phyloP scores from a whole-genome alignment of 2,329 filamentous ascomycete species.

The Xylaria polymorpha region DNA sequence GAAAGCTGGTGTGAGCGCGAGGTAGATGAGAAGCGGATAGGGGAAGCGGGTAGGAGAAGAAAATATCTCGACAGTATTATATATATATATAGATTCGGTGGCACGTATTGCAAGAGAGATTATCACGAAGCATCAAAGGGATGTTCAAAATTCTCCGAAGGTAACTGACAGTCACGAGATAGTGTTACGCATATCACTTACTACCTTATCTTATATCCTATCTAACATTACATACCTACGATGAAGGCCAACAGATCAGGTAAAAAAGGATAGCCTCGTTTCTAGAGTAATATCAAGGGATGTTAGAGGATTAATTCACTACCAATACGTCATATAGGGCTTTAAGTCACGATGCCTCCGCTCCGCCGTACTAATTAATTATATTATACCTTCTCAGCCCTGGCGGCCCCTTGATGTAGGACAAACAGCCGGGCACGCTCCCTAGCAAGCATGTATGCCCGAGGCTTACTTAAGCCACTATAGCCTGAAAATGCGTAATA shows the following conservation, averaged over 20 bases:
- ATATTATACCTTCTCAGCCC: background rate
- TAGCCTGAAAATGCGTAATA: background rate
- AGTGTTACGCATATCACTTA: conserved; percentile 1
- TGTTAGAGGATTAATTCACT: background rate
- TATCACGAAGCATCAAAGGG: conserved; percentile 3
- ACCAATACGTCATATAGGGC: background rate
- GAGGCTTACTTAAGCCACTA: background rate
- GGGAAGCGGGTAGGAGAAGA: background rate
- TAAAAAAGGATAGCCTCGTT: conserved; percentile 1
- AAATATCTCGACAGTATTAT: background rate
- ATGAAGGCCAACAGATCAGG: background rate
- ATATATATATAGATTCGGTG: background rate
- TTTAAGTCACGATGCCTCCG: background rate
- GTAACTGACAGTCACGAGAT: conserved; percentile 8
- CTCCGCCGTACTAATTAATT: background rate
- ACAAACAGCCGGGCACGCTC: background rate
- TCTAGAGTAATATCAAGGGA: background rate
- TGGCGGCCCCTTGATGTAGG: background rate
- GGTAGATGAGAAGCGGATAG: background rate
- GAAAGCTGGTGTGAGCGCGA: background rate
- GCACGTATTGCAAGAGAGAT: too few relatives aligned
- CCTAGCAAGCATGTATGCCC: background rate
- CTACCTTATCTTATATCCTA: background rate
- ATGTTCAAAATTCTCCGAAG: background rate
- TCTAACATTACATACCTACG: background rate